phyloP scores from a whole-genome alignment of 2,329 filamentous ascomycete species.

The Claviceps africana region DNA sequence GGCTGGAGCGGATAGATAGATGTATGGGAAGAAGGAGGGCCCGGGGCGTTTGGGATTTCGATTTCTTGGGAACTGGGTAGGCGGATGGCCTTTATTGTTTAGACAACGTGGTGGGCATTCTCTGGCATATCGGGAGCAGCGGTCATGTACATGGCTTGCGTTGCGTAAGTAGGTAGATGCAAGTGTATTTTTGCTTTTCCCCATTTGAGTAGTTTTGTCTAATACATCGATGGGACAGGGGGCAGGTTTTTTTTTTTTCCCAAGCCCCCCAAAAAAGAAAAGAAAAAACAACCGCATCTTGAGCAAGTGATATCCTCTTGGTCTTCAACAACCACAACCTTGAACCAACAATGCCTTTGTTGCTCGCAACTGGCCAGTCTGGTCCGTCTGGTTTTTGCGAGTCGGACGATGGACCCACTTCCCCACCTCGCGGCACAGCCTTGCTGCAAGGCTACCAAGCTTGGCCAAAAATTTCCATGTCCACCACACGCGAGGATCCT shows the following conservation, averaged over 20 bases:
- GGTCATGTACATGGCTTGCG: neutral
- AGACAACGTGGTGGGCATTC: neutral
- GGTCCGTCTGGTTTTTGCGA: neutral
- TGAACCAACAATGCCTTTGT: neutral
- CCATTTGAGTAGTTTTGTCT: neutral
- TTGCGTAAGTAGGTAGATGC: no score
- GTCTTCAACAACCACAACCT: no score
- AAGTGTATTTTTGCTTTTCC: neutral
- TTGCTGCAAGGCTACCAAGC: conserved; percentile 9
- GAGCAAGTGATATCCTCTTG: no score
- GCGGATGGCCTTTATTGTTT: no score
- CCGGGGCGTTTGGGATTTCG: no score
- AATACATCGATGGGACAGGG: neutral
- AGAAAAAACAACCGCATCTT: no score
- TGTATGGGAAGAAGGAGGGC: neutral
- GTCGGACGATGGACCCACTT: neutral
- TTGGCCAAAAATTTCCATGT: conserved; percentile 8
- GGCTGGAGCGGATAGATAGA: neutral
- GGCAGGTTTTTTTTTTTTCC: no score
- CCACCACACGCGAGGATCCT: neutral
- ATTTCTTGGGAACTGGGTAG: no score
- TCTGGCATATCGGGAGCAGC: neutral
- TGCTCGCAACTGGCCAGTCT: neutral
- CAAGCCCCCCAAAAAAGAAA: no score
- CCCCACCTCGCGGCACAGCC: conserved; percentile 8